A percentile compares a stretch with the other conserved stretches of the same genome.
phyloP scores from a whole-genome alignment of 768 basidiomycete species.

The Mycena olivaceomarginata region DNA sequence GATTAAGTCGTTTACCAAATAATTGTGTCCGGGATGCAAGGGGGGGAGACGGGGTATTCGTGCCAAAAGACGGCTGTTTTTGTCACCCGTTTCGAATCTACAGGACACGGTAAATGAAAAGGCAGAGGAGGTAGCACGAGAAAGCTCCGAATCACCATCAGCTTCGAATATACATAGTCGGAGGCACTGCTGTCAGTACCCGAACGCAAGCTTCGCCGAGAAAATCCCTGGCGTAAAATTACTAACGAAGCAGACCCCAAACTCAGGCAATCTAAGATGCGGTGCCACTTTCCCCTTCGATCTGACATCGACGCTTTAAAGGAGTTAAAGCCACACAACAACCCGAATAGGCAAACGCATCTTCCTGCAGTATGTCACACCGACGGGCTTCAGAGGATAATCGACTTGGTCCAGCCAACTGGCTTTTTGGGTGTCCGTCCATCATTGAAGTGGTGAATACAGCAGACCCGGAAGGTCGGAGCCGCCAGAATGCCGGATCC shows the following conservation, averaged over 20 bases:
- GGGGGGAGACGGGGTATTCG: conserved; percentile 34
- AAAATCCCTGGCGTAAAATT: conserved; percentile 36
- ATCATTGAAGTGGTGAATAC: conserved; percentile 7
- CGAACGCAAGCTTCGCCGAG: conserved; percentile 33
- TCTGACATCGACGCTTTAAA: conserved; percentile 22
- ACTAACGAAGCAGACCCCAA: conserved; percentile 26
- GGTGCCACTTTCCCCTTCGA: conserved; percentile 29
- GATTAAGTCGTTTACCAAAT: conserved; percentile 44
- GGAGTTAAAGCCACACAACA: conserved; percentile 2
- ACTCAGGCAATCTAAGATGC: conserved; percentile 40
- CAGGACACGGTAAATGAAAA: conserved; percentile 47
- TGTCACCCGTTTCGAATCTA: conserved; percentile 45
- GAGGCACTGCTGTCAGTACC: conserved; percentile 28
- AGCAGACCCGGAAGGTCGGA: conserved; percentile 16
- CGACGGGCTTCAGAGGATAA: conserved; percentile 32
- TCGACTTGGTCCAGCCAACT: conserved; percentile 11
- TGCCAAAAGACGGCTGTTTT: conserved; percentile 43
- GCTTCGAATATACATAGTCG: conserved; percentile 34
- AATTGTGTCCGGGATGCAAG: conserved; percentile 44
- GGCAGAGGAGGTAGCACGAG: conserved; percentile 36
- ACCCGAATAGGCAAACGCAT: conserved; percentile 26
- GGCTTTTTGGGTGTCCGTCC: conserved; percentile 36
- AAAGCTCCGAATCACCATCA: conserved; percentile 27
- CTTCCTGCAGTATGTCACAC: conserved; percentile 20
- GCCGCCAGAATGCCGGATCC: conserved; percentile 36